Evolutionary conservation across 805 yeast species (phyloP).

Genomic region (Kazachstania kunashirensis): DNA sequence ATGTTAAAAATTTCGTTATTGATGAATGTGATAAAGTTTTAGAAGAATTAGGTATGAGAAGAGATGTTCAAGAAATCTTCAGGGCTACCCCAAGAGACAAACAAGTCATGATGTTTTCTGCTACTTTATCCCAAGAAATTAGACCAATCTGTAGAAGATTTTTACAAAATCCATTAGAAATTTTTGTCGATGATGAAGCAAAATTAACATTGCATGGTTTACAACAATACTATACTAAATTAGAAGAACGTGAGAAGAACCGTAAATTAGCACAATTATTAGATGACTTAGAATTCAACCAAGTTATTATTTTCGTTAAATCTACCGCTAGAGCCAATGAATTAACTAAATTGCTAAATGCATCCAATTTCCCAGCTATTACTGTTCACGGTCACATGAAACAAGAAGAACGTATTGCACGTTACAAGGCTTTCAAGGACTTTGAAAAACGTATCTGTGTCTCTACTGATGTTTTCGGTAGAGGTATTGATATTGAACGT

Average conservation of each 20-base stretch:
- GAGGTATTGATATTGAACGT: conserved; percentile 99
- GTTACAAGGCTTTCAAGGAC: conserved; percentile 93
- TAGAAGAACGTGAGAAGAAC: conserved; percentile 87
- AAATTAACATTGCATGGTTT: conserved; percentile 95
- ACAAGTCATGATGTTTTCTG: conserved; percentile 99
- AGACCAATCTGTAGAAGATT: conserved; percentile 96
- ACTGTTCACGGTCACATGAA: conserved; percentile 93
- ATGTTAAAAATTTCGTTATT: conserved; percentile 87
- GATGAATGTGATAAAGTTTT: conserved; percentile 98
- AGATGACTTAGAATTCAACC: conserved; percentile 93
- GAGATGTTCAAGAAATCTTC: conserved; percentile 97
- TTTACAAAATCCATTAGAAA: conserved; percentile 96
- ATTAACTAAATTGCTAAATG: conserved; percentile 77
- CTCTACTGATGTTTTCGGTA: conserved; percentile 95
- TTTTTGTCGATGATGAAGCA: conserved; percentile 95
- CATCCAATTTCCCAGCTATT: conserved; percentile 92
- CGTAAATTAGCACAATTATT: conserved; percentile 82
- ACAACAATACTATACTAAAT: conserved; percentile 90
- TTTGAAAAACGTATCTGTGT: conserved; percentile 98
- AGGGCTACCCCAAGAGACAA: conserved; percentile 96
- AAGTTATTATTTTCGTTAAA: conserved; percentile 92
- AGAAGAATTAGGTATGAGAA: conserved; percentile 88
- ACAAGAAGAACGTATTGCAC: conserved; percentile 95
- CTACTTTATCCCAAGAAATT: conserved; percentile 87
- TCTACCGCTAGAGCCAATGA: conserved; percentile 88